A percentile compares a stretch with the other conserved stretches of the same genome.
Evolutionary conservation across 2,329 filamentous ascomycete genomes (phyloP).

Genomic region (Amauroascus verrucosus): DNA sequence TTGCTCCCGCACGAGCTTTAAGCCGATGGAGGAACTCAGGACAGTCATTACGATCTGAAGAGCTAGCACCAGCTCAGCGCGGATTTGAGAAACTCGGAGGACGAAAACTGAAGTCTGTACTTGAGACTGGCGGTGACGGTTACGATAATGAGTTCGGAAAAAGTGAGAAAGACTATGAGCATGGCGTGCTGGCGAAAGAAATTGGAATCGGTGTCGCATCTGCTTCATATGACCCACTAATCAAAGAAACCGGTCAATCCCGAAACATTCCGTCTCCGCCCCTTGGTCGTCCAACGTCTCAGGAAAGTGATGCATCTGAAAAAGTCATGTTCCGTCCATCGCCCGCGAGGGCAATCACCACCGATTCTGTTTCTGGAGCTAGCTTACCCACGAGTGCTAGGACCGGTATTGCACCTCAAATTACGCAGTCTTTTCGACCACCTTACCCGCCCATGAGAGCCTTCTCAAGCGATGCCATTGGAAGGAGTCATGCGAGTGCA

Average conservation of each 20-base stretch:
- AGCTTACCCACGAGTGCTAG: slow-evolving; percentile 15
- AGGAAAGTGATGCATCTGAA: slow-evolving; percentile 20
- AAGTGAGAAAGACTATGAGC: slow-evolving; percentile 25
- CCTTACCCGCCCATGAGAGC: slow-evolving; percentile 22
- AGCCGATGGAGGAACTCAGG: slow-evolving; percentile 33
- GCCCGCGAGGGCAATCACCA: slow-evolving; percentile 35
- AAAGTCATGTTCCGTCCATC: slow-evolving; percentile 34
- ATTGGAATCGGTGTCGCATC: slow-evolving; percentile 7
- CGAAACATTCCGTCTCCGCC: slow-evolving; percentile 13
- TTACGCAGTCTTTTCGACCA: slow-evolving; percentile 22
- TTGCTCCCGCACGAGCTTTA: slow-evolving; percentile 31
- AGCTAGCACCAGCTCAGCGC: slow-evolving; percentile 33
- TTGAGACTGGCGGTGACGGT: slow-evolving; percentile 39
- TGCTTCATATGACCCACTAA: slow-evolving; percentile 2
- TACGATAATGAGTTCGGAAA: slow-evolving; percentile 29
- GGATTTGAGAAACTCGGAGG: slow-evolving; percentile 43
- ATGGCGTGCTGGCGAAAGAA: slow-evolving; percentile 21
- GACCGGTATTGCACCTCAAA: slow-evolving; percentile 15
- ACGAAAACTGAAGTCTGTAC: slow-evolving; percentile 39
- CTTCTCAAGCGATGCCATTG: slow-evolving; percentile 29
- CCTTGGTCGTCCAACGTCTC: slow-evolving; percentile 15
- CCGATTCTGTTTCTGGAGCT: slow-evolving; percentile 21
- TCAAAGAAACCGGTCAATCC: slow-evolving; percentile 14
- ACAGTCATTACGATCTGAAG: slow-evolving; percentile 27
- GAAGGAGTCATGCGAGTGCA: slow-evolving; percentile 33